Evolutionary conservation across 495 filamentous ascomycete genomes (phyloP).

Genomic region (Hypoxylon fragiforme): DNA sequence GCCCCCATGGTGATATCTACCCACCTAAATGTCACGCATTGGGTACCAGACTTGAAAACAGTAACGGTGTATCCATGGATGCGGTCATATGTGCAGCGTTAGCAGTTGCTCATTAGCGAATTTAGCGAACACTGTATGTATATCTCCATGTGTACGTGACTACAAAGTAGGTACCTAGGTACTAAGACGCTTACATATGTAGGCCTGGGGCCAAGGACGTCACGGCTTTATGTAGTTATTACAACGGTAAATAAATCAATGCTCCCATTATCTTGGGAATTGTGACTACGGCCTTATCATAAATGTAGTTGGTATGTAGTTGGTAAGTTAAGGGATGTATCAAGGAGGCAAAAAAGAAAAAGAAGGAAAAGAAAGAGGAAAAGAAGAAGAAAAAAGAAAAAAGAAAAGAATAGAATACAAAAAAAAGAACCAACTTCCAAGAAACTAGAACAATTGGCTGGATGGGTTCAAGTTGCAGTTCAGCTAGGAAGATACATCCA

Average conservation of each 20-base stretch:
- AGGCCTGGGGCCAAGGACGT: slow-evolving; percentile 13
- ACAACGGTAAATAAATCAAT: neutral
- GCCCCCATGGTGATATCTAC: neutral
- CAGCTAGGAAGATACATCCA: slow-evolving; percentile 1
- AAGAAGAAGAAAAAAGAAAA: slow-evolving; percentile 14
- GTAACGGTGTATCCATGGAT: slow-evolving; percentile 5
- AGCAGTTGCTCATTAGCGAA: slow-evolving; percentile 7
- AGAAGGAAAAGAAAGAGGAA: neutral
- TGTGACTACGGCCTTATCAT: too few relatives aligned
- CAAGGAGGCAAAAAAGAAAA: too few relatives aligned
- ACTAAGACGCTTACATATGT: too few relatives aligned
- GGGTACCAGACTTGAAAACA: slow-evolving; percentile 1
- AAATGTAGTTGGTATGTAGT: too few relatives aligned
- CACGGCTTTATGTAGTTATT: slow-evolving; percentile 15
- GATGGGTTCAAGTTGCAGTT: slow-evolving; percentile 28
- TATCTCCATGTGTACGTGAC: too few relatives aligned
- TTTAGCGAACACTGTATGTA: too few relatives aligned
- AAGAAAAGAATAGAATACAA: too few relatives aligned
- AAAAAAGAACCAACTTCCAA: too few relatives aligned
- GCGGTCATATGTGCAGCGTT: slow-evolving; percentile 21
- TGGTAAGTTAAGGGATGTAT: too few relatives aligned
- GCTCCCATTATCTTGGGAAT: too few relatives aligned
- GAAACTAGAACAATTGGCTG: slow-evolving; percentile 21
- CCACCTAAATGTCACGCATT: slow-evolving; percentile 3
- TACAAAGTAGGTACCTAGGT: too few relatives aligned